Evolutionary conservation across 768 basidiomycete species (phyloP).

Genomic region (Auricularia cornea): DNA sequence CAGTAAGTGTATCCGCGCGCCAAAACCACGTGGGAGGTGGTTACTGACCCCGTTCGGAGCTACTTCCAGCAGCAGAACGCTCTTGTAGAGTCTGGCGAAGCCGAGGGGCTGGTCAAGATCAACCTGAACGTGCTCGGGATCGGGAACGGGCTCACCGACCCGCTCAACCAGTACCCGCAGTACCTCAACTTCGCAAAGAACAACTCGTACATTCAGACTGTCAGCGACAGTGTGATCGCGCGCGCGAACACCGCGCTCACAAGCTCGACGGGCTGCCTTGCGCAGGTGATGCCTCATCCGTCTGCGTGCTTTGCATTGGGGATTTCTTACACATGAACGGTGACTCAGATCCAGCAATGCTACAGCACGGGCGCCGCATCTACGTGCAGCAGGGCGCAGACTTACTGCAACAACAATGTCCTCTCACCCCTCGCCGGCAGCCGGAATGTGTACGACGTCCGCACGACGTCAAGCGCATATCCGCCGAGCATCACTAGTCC

Average conservation of each 20-base stretch:
- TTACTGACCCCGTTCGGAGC: constrained; percentile 8
- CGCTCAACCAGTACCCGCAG: constrained; percentile 46
- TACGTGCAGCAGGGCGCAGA: constrained; percentile 49
- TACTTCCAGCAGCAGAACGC: constrained; percentile 53
- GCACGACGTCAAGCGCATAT: constrained; percentile 24
- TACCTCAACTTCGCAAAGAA: constrained; percentile 46
- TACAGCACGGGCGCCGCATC: constrained; percentile 39
- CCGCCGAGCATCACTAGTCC: constrained; percentile 33
- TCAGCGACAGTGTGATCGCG: constrained; percentile 33
- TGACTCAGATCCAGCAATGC: constrained; percentile 48
- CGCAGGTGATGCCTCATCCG: no score
- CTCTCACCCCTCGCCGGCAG: constrained; percentile 45
- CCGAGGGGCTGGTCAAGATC: constrained; percentile 35
- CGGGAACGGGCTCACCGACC: constrained; percentile 49
- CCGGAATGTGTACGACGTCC: constrained; percentile 50
- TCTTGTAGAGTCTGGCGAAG: constrained; percentile 39
- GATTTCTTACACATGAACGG: no score
- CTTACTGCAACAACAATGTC: constrained; percentile 49
- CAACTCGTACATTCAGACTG: constrained; percentile 51
- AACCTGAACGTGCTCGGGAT: constrained; percentile 58
- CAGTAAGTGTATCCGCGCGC: no score
- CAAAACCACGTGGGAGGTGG: background rate
- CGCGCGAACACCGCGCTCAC: constrained; percentile 38
- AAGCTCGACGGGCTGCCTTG: constrained; percentile 40
- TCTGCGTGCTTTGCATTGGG: background rate